A percentile compares a stretch with the other conserved stretches of the same genome.
Evolutionary conservation across 1,284 basidiomycete species (phyloP).

Genomic region (Ceratobasidium sp.): DNA sequence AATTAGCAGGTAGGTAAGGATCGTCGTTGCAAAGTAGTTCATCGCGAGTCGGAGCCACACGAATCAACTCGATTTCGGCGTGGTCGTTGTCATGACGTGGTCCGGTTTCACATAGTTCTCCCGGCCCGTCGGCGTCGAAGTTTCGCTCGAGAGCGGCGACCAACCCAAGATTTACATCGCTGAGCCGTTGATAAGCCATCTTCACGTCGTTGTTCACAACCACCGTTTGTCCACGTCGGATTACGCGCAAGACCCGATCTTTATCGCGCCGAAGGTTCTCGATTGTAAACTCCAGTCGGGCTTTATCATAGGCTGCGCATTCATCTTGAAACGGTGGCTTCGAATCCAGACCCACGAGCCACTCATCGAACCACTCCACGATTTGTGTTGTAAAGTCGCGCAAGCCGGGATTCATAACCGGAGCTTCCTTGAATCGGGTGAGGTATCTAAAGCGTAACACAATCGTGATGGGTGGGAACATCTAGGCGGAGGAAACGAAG

Average conservation of each 20-base stretch:
- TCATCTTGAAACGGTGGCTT: conserved; percentile 53
- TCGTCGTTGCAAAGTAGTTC: conserved; percentile 59
- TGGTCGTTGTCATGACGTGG: conserved; percentile 71
- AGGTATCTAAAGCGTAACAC: conserved; percentile 56
- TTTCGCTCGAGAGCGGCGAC: neutral
- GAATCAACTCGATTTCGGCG: conserved; percentile 60
- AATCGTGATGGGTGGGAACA: neutral
- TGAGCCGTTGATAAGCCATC: too few relatives aligned
- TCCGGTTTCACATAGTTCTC: conserved; percentile 57
- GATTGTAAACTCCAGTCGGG: conserved; percentile 49
- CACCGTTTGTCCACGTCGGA: neutral
- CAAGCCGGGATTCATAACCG: conserved; percentile 57
- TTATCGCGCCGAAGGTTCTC: neutral
- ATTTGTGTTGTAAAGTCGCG: conserved; percentile 55
- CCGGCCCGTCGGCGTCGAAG: conserved; percentile 63
- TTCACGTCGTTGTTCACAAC: neutral
- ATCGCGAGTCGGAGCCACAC: conserved; percentile 65
- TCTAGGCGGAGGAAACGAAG: too few relatives aligned
- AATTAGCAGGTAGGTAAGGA: conserved; percentile 64
- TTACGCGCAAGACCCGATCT: neutral
- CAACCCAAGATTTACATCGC: neutral
- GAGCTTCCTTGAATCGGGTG: conserved; percentile 63
- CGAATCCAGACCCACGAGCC: conserved; percentile 54
- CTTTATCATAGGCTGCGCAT: conserved; percentile 44
- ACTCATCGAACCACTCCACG: conserved; percentile 56